A percentile compares a stretch with the other conserved stretches of the same genome.
phyloP scores from a whole-genome alignment of 2,329 filamentous ascomycete genomes.

The Arthrobotrys conoides region DNA sequence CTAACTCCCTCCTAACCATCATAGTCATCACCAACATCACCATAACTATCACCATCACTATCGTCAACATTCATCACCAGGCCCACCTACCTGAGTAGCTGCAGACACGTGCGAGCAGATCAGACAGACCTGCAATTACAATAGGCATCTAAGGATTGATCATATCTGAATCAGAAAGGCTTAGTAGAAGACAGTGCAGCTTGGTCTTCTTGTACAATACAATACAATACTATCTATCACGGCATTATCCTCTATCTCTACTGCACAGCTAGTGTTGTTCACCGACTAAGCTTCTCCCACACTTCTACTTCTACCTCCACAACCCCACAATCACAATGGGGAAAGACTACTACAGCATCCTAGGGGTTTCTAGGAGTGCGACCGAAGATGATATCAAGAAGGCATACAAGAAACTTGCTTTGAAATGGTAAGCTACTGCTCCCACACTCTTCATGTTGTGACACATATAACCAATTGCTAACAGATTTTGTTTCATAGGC shows the following conservation, averaged over 20 bases:
- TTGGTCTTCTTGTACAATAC: not conserved
- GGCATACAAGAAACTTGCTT: constrained; percentile 94
- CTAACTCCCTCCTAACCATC: not conserved
- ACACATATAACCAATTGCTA: constrained; percentile 75
- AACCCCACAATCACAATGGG: constrained; percentile 72
- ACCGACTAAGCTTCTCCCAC: not conserved
- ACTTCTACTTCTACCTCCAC: not conserved
- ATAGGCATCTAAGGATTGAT: not conserved
- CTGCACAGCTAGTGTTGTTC: not conserved
- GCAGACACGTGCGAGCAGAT: constrained; percentile 31
- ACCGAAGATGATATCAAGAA: constrained; percentile 93
- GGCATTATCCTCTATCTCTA: too few species aligned
- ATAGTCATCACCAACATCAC: not conserved
- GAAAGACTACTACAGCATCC: constrained; percentile 99
- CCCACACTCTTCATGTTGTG: constrained; percentile 66
- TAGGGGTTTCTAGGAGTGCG: constrained; percentile 87
- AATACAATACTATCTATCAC: not conserved
- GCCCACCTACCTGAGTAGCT: not conserved
- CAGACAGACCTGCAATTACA: constrained; percentile 20
- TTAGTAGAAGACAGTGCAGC: not conserved
- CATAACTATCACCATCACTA: not conserved
- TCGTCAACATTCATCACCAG: not conserved
- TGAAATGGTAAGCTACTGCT: constrained; percentile 68
- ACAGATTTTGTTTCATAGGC: constrained; percentile 37
- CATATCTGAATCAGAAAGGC: not conserved